These are phyloP conservation scores for Colletotrichum godetiae DNA, from an alignment of 2,329 filamentous ascomycete species.

Conservation along the genomic window DNA sequence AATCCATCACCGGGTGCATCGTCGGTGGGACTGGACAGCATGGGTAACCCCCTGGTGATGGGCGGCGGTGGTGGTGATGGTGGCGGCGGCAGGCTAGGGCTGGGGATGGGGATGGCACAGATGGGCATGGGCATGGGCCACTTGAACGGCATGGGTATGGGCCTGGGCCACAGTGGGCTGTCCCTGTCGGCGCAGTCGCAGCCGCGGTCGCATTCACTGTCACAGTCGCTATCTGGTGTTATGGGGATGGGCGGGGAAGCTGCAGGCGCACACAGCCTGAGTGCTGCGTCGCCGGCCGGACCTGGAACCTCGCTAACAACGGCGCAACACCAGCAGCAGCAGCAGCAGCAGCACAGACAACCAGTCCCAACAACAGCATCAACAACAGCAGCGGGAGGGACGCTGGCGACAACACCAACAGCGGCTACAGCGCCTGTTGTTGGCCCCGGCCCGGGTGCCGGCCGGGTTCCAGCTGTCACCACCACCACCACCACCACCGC, in stretches of 20 bases:
- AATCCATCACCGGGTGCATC: neutral
- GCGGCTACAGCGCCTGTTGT: neutral
- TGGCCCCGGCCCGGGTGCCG: neutral
- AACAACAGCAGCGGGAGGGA: neutral
- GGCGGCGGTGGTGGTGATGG: neutral
- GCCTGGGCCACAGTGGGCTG: neutral
- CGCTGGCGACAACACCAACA: neutral
- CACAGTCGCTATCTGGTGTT: slow-evolving; percentile 11
- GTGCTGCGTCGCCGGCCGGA: neutral
- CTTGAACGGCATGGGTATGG: neutral
- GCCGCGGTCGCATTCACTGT: slow-evolving; percentile 28
- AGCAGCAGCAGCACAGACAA: neutral
- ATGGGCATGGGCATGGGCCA: neutral
- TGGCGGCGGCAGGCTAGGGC: neutral
- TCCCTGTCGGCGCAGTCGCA: slow-evolving; percentile 4
- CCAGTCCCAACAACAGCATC: neutral
- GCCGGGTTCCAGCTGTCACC: neutral
- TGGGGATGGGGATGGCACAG: slow-evolving; percentile 1
- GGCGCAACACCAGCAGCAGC: neutral
- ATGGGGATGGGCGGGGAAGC: slow-evolving; percentile 15
- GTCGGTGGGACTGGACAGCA: slow-evolving; percentile 10
- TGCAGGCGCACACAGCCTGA: neutral
- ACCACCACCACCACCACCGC: too few relatives aligned
- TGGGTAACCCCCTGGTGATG: neutral
- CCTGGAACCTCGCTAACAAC: slow-evolving; percentile 22